These are phyloP conservation scores for Tinospora cordifolia DNA, from an alignment of 164 flowering plant genomes.

Conservation along the genomic window DNA sequence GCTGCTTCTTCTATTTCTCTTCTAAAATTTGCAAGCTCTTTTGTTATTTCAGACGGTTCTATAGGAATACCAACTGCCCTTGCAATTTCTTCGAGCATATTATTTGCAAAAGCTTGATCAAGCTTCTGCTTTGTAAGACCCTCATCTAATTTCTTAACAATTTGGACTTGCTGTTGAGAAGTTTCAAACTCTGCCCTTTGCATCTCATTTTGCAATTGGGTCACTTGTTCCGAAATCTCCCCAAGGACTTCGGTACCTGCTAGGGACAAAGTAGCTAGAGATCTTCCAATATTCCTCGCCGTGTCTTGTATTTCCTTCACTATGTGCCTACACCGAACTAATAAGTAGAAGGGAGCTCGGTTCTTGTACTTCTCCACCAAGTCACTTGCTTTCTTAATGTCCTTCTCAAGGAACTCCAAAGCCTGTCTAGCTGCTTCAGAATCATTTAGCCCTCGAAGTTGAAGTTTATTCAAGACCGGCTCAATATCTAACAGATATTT, in stretches of 20 bases:
- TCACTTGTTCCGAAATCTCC: conserved; percentile 50
- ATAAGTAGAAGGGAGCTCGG: conserved; percentile 51
- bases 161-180: conserved; percentile 39
- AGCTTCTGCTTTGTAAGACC: conserved; percentile 46
- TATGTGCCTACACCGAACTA: conserved; percentile 51
- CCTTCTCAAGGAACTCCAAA: conserved; percentile 42
- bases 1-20: conserved; percentile 66
- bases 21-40: conserved; percentile 49
- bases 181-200: conserved; percentile 56
- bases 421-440: conserved; percentile 53
- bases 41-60: conserved; percentile 58
- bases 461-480: conserved; percentile 47
- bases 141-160: conserved; percentile 51
- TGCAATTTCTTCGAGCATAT: conserved; percentile 63
- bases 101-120: conserved; percentile 63
- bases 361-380: conserved; percentile 61
- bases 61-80: conserved; percentile 55
- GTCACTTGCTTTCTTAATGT: conserved; percentile 49
- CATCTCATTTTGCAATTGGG: conserved; percentile 59
- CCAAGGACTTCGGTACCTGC: conserved; percentile 52
- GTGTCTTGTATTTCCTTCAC: conserved; percentile 55
- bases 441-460: conserved; percentile 43
- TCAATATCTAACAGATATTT: conserved; percentile 52
- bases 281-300: conserved; percentile 55
- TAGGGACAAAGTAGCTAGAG: conserved; percentile 45